Conservation (phyloP, 2,329 filamentous ascomycete species). For the Clarireedia homoeocarpa region DNA sequence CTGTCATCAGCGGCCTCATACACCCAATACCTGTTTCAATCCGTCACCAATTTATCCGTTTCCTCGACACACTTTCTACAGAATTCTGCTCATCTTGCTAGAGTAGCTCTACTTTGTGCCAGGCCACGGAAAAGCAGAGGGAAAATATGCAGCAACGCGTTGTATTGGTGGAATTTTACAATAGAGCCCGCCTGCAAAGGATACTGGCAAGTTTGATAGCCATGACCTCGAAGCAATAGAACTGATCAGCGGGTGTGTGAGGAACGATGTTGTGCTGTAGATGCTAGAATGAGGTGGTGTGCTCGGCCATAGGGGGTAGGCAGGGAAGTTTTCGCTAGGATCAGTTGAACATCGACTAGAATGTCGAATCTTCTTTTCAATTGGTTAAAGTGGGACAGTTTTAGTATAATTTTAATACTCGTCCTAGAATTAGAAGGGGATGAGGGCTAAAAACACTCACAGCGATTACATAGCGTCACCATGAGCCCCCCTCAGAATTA, state of each 20-base stretch:
- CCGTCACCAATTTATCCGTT: not conserved
- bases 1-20: not conserved
- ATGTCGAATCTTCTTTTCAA: not conserved
- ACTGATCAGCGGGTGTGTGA: not conserved
- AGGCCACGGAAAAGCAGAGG: not conserved
- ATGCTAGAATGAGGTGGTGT: not conserved
- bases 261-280: not conserved
- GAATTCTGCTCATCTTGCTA: not conserved
- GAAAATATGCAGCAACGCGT: not conserved
- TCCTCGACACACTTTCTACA: not conserved
- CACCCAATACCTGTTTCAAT: not conserved
- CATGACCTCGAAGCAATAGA: not conserved
- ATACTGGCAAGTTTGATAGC: not conserved
- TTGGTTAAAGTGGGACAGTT: not conserved
- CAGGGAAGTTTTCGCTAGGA: not conserved
- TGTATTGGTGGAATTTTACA: not conserved
- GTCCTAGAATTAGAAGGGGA: not conserved
- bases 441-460: not conserved
- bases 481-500: not conserved
- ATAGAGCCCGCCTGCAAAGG: not conserved
- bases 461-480: not conserved
- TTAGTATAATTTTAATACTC: no score
- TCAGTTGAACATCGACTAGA: not conserved
- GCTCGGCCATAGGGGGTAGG: not conserved
- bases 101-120: not conserved